Base-by-base conservation (phyloP, 768 basidiomycete genomes). In the Lactarius akahatsu region DNA sequence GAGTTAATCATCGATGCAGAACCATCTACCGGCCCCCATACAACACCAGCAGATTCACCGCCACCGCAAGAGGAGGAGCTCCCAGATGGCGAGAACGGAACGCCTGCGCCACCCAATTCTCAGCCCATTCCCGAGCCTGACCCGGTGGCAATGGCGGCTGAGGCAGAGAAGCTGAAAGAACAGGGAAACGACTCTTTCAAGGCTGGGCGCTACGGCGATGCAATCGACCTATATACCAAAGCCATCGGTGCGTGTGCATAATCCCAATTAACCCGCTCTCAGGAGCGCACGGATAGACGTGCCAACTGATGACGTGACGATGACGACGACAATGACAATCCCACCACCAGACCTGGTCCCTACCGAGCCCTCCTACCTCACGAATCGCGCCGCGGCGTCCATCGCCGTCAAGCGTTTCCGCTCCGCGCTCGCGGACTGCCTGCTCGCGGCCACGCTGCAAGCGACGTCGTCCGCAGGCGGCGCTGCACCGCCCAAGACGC, bases 361-460 rank as follows among this genome's bases (percentile, higher is more conserved):
- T 3, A 69, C 71, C 1, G 90, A 94, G 75, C 86, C 92, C 0
- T 82, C 89, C 3, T 95, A 90, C 73, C 80, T 89, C 68, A 91
- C 92, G 0, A 96, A 96, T 75, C 86, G 93, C 34, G 93, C 94
- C 0, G 93, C 94, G 0, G 88, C 92, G 2, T 85, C 88, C 73
- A 95, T 96, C 85, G 85, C 86, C 0, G 74, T 91, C 59, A 93
- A 94, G 73, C 85, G 85, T 40, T 95, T 89, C 80, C 81, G 85
- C 38, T 77, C 79, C 0, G 94, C 94, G 0, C 80, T 94, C 20
- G 82, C 81, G 43, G 93, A 96, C 73, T 94, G 92, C 72, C 92
- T 92, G 74, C 80, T 80, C 41, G 93, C 92, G 4, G 81, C 84
- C 0, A 76, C 84, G 0, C 78, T 93, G 6, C 91, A 94, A 76